phyloP scores from a whole-genome alignment of 306 rosid species.

The Urtica urens region DNA sequence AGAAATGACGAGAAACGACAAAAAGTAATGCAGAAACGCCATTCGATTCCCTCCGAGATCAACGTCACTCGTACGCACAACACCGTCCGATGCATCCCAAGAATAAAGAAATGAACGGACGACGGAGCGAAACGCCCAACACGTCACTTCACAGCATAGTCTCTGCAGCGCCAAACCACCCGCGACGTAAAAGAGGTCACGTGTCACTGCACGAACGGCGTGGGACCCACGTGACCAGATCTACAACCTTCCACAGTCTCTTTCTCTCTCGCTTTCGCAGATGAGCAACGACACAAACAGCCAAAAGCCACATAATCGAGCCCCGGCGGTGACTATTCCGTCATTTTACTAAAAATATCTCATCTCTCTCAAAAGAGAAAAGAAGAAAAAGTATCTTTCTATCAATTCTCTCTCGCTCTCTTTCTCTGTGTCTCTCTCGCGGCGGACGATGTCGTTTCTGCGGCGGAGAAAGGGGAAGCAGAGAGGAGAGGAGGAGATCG shows the following conservation, averaged over 20 bases:
- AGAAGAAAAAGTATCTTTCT: background rate
- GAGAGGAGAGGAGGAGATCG: constrained; percentile 7
- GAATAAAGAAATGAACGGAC: background rate
- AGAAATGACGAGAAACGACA: too few species aligned
- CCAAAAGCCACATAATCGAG: background rate
- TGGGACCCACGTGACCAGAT: constrained; percentile 10
- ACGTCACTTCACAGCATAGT: background rate
- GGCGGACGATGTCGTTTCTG: constrained; percentile 43
- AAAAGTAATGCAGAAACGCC: background rate
- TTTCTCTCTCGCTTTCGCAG: background rate
- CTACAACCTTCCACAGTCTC: background rate
- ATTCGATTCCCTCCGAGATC: background rate
- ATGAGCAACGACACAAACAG: background rate
- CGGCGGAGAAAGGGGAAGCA: constrained; percentile 41
- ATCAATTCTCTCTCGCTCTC: background rate
- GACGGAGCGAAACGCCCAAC: background rate
- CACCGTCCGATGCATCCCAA: background rate
- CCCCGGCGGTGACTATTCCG: background rate
- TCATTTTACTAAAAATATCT: constrained; percentile 1
- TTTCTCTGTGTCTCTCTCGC: background rate
- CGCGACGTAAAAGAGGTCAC: too few species aligned
- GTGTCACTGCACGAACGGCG: background rate
- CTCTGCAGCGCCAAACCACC: constrained; percentile 1
- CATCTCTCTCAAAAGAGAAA: background rate
- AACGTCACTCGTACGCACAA: background rate